Evolutionary conservation across 2,329 filamentous ascomycete species (phyloP).

Genomic region (Cercospora janseana): DNA sequence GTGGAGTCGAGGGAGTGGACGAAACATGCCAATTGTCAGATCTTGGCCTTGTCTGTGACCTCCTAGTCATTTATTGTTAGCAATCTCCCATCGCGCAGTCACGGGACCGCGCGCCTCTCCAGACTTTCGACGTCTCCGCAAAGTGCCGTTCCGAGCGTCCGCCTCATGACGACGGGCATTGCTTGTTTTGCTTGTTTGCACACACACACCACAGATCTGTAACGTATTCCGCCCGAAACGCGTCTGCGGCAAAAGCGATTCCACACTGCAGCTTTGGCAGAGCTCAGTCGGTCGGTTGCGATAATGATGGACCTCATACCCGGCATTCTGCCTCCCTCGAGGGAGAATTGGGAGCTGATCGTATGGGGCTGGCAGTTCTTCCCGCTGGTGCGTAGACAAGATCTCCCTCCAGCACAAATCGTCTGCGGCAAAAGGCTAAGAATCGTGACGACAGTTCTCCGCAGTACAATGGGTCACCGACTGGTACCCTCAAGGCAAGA

Average conservation of each 20-base stretch:
- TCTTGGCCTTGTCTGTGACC: background rate
- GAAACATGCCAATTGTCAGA: conserved; percentile 16
- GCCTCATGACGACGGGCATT: conserved; percentile 6
- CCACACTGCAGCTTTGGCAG: background rate
- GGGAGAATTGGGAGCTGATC: conserved; percentile 51
- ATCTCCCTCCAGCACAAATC: background rate
- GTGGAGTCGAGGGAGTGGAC: background rate
- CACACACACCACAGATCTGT: background rate
- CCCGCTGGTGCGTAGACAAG: conserved; percentile 44
- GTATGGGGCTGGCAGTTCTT: conserved; percentile 51
- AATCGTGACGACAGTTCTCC: conserved; percentile 56
- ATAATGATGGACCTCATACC: conserved; percentile 39
- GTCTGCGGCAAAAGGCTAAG: background rate
- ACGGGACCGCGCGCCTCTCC: background rate
- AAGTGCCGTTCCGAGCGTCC: background rate
- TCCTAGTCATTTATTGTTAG: background rate
- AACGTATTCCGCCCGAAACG: background rate
- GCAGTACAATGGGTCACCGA: conserved; percentile 71
- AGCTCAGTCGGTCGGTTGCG: background rate
- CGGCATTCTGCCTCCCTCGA: conserved; percentile 49
- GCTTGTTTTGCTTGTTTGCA: conserved; percentile 2
- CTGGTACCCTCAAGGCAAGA: conserved; percentile 92
- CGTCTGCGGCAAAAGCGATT: no score
- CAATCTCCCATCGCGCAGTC: conserved; percentile 2
- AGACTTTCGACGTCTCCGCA: background rate